These are phyloP conservation scores for Chrysoporthe cubensis DNA, from an alignment of 2,329 filamentous ascomycete genomes.

Conservation along the genomic window DNA sequence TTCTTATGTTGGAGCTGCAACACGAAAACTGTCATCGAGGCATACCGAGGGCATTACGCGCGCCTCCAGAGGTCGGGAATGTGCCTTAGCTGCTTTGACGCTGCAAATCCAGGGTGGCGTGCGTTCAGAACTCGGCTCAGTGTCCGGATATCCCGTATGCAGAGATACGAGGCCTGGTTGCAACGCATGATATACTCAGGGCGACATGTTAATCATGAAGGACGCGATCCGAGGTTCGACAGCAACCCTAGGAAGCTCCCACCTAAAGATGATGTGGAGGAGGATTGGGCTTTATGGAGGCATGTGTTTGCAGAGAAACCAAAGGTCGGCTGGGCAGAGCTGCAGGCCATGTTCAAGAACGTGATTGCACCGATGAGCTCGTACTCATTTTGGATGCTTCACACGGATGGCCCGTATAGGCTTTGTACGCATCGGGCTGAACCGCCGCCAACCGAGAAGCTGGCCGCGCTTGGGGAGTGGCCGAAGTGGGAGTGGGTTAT, in stretches of 20 bases:
- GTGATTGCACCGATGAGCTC: not conserved
- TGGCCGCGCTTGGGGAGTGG: not conserved
- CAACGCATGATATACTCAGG: not conserved
- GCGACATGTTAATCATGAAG: not conserved
- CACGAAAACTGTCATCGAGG: not conserved
- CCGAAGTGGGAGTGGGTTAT: not conserved
- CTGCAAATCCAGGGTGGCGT: not conserved
- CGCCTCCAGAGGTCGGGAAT: not conserved
- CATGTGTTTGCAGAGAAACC: not conserved
- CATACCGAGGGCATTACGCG: not conserved
- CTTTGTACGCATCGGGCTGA: not conserved
- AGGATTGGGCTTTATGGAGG: not conserved
- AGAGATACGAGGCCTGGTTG: not conserved
- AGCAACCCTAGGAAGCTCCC: not conserved
- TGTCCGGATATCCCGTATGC: not conserved
- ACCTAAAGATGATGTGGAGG: not conserved
- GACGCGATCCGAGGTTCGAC: not conserved
- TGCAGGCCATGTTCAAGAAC: not conserved
- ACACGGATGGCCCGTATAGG: not conserved
- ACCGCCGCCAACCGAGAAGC: not conserved
- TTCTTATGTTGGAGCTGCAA: not conserved
- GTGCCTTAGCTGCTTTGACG: not conserved
- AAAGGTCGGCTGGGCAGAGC: not conserved
- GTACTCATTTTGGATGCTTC: not conserved
- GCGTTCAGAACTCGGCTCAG: not conserved